These are phyloP conservation scores for Globisporangium orthogonon DNA, from an alignment of 352 stramenopile genomes.

Conservation along the genomic window DNA sequence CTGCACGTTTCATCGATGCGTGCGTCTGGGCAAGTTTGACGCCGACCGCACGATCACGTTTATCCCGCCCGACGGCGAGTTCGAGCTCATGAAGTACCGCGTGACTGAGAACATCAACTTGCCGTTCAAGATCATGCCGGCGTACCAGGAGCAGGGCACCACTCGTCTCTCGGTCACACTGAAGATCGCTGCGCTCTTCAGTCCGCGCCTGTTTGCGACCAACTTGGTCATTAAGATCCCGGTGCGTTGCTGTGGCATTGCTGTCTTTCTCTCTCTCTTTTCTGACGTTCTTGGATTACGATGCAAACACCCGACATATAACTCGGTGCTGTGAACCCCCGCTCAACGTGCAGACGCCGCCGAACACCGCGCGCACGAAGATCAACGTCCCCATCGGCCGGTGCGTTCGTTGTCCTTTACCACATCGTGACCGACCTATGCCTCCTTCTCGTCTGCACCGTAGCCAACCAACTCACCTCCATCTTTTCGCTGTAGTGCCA, in stretches of 20 bases:
- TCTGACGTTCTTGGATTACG: too few species aligned
- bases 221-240: conserved; percentile 96
- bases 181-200: conserved; percentile 93
- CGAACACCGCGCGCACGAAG: conserved; percentile 94
- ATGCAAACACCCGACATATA: too few species aligned
- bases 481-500: conserved; percentile 56
- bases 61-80: conserved; percentile 96
- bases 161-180: conserved; percentile 73
- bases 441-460: too few species aligned
- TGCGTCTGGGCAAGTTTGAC: conserved; percentile 95
- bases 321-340: too few species aligned
- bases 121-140: conserved; percentile 97
- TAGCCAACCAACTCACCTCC: too few species aligned
- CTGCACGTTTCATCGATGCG: conserved; percentile 98
- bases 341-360: conserved; percentile 45
- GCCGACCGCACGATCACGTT: conserved; percentile 95
- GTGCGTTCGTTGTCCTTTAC: conserved; percentile 10
- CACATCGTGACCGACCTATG: too few species aligned
- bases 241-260: conserved; percentile 21
- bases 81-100: conserved; percentile 91
- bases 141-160: conserved; percentile 92
- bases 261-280: too few species aligned
- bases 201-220: conserved; percentile 93
- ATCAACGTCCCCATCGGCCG: conserved; percentile 93
- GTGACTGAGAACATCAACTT: conserved; percentile 97